phyloP scores from a whole-genome alignment of 108 stramenopile species.

The Pseudonitzschia pungens region DNA sequence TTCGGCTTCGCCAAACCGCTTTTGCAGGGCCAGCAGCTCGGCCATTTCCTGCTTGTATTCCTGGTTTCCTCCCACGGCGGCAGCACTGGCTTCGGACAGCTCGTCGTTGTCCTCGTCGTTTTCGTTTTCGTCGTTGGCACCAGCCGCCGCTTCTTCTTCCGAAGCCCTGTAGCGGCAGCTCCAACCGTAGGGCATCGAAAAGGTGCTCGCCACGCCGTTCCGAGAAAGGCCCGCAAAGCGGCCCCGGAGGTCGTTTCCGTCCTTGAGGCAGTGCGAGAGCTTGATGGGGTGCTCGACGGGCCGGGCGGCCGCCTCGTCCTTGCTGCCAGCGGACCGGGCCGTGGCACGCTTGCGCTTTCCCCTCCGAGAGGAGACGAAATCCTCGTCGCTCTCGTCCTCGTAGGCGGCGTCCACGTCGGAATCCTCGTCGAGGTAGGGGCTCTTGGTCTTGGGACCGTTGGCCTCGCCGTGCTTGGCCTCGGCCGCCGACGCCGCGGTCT shows the following conservation, averaged over 20 bases:
- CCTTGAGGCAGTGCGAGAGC: constrained; percentile 40
- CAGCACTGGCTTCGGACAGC: background rate
- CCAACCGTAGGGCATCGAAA: constrained; percentile 46
- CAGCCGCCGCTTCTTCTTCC: background rate
- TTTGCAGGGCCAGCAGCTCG: constrained; percentile 35
- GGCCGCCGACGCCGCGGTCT: constrained; percentile 33
- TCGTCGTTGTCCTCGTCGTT: constrained; percentile 20
- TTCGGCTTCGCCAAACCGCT: constrained; percentile 31
- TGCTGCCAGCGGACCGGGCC: background rate
- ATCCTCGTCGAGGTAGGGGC: constrained; percentile 71
- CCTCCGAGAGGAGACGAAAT: constrained; percentile 32
- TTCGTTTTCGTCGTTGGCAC: too few relatives aligned
- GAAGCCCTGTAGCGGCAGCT: constrained; percentile 26
- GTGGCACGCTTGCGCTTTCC: constrained; percentile 27
- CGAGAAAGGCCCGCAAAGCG: constrained; percentile 50
- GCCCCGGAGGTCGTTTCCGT: constrained; percentile 42
- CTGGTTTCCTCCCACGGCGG: constrained; percentile 3
- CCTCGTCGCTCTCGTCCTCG: constrained; percentile 76
- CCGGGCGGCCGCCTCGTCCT: constrained; percentile 44
- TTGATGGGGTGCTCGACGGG: constrained; percentile 48
- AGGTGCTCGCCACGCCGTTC: constrained; percentile 32
- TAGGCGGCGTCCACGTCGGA: constrained; percentile 81
- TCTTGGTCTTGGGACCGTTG: constrained; percentile 36
- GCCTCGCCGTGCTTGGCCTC: constrained; percentile 16
- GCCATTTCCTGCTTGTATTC: constrained; percentile 32